A percentile compares a stretch with the other conserved stretches of the same genome.
Evolutionary conservation across 805 yeast species (phyloP).

Genomic region (Tetrapisispora pingtungensis): DNA sequence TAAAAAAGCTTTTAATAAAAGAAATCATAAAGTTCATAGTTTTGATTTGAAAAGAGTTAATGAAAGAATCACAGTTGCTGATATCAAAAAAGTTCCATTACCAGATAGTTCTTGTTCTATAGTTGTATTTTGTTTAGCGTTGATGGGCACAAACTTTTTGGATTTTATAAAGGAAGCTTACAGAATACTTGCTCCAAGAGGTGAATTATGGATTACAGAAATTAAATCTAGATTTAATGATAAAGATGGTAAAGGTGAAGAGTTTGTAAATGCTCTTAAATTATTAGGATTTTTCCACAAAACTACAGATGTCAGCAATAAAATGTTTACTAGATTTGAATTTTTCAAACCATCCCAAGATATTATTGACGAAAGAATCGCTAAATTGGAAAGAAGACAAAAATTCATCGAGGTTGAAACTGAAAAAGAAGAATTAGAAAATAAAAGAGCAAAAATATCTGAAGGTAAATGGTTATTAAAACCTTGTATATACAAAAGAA

Average conservation of each 20-base stretch:
- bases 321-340: slow-evolving; percentile 92
- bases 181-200: slow-evolving; percentile 77
- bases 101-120: slow-evolving; percentile 68
- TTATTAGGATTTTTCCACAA: slow-evolving; percentile 78
- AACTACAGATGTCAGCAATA: slow-evolving; percentile 74
- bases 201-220: slow-evolving; percentile 96
- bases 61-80: slow-evolving; percentile 90
- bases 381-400: slow-evolving; percentile 50
- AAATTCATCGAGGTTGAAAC: slow-evolving; percentile 63
- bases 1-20: slow-evolving; percentile 30
- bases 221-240: slow-evolving; percentile 87
- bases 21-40: slow-evolving; percentile 63
- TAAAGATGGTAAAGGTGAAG: slow-evolving; percentile 63
- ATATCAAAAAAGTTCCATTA: slow-evolving; percentile 82
- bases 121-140: slow-evolving; percentile 87
- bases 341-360: slow-evolving; percentile 79
- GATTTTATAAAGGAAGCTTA: slow-evolving; percentile 88
- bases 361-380: slow-evolving; percentile 50
- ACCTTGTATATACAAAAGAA: slow-evolving; percentile 91
- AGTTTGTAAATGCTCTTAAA: slow-evolving; percentile 71
- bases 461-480: slow-evolving; percentile 87
- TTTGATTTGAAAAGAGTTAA: slow-evolving; percentile 89
- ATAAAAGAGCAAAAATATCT: slow-evolving; percentile 43
- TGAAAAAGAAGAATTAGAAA: slow-evolving; percentile 49
- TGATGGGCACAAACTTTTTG: slow-evolving; percentile 94